Evolutionary conservation across 2,329 filamentous ascomycete genomes (phyloP).

Genomic region (Botryotinia globosa): DNA sequence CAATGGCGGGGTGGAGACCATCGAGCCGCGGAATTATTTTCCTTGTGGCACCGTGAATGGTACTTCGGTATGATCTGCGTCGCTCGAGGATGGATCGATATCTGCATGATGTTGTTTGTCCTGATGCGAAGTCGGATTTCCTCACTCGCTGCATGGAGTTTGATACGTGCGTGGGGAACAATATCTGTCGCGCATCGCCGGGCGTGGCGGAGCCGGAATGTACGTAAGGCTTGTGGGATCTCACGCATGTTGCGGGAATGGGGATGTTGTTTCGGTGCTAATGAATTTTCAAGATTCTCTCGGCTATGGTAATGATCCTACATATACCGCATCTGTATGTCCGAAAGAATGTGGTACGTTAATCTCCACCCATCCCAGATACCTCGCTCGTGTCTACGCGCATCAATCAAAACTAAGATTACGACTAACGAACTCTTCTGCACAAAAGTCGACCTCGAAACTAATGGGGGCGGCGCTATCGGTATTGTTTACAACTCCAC

Average conservation of each 20-base stretch:
- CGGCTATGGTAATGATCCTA: constrained; percentile 14
- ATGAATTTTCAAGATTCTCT: not conserved
- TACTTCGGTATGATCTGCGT: constrained; percentile 4
- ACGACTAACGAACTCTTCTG: not conserved
- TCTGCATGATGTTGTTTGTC: not conserved
- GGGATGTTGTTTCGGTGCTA: not conserved
- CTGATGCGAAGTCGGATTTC: not conserved
- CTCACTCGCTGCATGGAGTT: not conserved
- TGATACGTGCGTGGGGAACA: constrained; percentile 12
- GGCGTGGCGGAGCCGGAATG: not conserved
- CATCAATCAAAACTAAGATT: not conserved
- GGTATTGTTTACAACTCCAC: not conserved
- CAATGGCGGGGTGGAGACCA: constrained; percentile 2
- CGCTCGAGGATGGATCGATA: not conserved
- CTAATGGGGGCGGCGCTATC: not conserved
- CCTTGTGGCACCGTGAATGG: not conserved
- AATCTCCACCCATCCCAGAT: not conserved
- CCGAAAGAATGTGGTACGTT: not conserved
- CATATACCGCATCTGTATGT: constrained; percentile 1
- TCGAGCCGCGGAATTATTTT: not conserved
- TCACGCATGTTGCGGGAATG: too few relatives aligned
- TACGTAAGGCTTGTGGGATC: not conserved
- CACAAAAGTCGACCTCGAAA: not conserved
- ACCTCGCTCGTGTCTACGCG: not conserved
- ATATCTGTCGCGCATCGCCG: constrained; percentile 8